Evolutionary conservation across 1,284 basidiomycete genomes (phyloP), one percentile per base, ranked within the genome.

Genomic region (Hymenochaete sp.): DNA sequence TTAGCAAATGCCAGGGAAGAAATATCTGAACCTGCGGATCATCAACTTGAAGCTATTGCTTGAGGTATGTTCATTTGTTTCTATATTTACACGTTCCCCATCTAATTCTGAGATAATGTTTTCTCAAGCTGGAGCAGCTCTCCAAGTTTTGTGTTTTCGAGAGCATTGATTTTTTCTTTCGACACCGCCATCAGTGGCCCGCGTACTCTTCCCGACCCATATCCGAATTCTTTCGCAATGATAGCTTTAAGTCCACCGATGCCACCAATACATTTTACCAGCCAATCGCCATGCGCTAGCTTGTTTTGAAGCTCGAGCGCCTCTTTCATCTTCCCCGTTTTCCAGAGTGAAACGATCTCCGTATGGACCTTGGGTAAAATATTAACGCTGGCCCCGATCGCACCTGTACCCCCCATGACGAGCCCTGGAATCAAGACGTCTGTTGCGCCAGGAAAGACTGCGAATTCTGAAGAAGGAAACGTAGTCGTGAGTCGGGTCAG

Each of bases 381-480:
- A 63, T 91, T 91, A 10, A 83, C 83, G 6, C 83, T 73, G 1
- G 84, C 82, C 26, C 77, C 78, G 56, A 90, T 88, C 43, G 75
- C 67, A 1, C 85, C 85, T 21, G 79, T 75, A 49, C 79, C 75
- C 5, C 79, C 75, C 0, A 79, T 77, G 42, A 82, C 57, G 8
- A 91, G 70, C 2, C 81, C 77, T 25, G 82, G 81, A 4, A 82
- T 66, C 55, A 81, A 77, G 37, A 80, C 66, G 52, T 85, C 81
- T 4, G 74, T 75, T 36, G 75, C 70, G 2, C 84, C 80, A 11
- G 80, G 71, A 56, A 75, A 80, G 2, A 78, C 72, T 2, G 79
- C 73, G 54, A 83, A 84, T 35, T 75, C 64, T 5, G 65, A 58
- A 1, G 68, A 51, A 10, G 73, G 62, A 52, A 78, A 71, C 3